phyloP scores from a whole-genome alignment of 1,284 basidiomycete genomes.

The Thecaphora frezii region DNA sequence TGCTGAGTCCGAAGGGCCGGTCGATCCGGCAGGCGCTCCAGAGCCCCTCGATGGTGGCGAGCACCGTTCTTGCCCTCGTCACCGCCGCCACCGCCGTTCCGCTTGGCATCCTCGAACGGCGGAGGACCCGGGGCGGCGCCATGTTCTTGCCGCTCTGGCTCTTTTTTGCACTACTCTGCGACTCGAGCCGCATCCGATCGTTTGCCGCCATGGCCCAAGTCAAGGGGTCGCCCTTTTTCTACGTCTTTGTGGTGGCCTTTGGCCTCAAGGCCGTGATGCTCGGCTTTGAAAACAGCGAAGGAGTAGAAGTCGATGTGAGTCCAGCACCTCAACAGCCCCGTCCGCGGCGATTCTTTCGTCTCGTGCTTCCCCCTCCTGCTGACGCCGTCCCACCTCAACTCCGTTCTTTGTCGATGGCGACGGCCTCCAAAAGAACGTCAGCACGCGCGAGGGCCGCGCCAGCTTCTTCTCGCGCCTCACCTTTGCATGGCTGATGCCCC shows the following conservation, averaged over 20 bases:
- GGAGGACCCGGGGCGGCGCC: constrained; percentile 29
- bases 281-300: constrained; percentile 29
- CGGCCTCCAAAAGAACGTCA: neutral
- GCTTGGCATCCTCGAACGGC: constrained; percentile 18
- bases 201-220: constrained; percentile 22
- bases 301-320: constrained; percentile 6
- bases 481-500: constrained; percentile 40
- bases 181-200: constrained; percentile 35
- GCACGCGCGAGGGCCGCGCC: constrained; percentile 30
- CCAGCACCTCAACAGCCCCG: neutral
- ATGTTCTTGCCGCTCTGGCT: constrained; percentile 38
- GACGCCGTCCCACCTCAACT: constrained; percentile 8
- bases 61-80: constrained; percentile 23
- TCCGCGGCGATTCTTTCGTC: no score
- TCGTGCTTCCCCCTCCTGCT: no score
- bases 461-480: constrained; percentile 38
- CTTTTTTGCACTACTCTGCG: constrained; percentile 24
- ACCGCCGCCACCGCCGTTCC: constrained; percentile 20
- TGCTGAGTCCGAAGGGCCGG: constrained; percentile 9
- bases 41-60: constrained; percentile 10
- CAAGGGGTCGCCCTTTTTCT: constrained; percentile 24
- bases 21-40: constrained; percentile 9
- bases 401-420: no score
- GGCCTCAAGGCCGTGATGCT: constrained; percentile 34
- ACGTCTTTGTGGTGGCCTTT: constrained; percentile 20